Conservation (phyloP, 2,329 filamentous ascomycete species). For the Tolypocladium tundrense region DNA sequence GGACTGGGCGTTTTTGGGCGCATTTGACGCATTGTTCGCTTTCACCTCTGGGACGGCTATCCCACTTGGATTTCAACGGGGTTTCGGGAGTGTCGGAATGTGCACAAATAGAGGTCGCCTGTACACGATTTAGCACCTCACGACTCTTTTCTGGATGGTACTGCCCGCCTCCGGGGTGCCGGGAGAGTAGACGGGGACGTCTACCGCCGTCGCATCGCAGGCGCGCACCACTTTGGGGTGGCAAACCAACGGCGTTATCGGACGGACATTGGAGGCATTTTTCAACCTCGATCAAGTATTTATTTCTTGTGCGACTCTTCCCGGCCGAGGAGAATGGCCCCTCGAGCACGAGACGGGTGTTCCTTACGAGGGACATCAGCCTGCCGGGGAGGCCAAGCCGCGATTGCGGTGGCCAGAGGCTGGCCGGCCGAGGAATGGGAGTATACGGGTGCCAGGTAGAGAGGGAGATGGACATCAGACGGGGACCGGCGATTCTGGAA, state of each 20-base stretch:
- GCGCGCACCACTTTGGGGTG: neutral
- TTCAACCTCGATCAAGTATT: neutral
- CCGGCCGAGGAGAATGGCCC: neutral
- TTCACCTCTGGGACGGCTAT: neutral
- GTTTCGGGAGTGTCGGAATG: neutral
- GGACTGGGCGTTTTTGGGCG: neutral
- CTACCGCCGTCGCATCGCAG: neutral
- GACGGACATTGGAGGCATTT: neutral
- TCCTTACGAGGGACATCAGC: neutral
- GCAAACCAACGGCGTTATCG: neutral
- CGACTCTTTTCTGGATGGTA: neutral
- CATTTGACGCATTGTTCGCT: neutral
- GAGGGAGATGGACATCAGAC: neutral
- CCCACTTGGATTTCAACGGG: neutral
- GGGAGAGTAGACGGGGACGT: neutral
- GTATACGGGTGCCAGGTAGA: neutral
- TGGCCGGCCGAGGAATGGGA: neutral
- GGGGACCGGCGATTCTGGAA: neutral
- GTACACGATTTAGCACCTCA: conserved; percentile 4
- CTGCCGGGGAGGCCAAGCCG: neutral
- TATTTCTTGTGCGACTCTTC: neutral
- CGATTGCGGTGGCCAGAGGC: neutral
- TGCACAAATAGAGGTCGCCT: neutral
- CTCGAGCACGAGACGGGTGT: neutral
- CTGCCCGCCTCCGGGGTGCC: neutral